Evolutionary conservation across 2,329 filamentous ascomycete genomes (phyloP).

Genomic region (Metarhizium anisopliae): DNA sequence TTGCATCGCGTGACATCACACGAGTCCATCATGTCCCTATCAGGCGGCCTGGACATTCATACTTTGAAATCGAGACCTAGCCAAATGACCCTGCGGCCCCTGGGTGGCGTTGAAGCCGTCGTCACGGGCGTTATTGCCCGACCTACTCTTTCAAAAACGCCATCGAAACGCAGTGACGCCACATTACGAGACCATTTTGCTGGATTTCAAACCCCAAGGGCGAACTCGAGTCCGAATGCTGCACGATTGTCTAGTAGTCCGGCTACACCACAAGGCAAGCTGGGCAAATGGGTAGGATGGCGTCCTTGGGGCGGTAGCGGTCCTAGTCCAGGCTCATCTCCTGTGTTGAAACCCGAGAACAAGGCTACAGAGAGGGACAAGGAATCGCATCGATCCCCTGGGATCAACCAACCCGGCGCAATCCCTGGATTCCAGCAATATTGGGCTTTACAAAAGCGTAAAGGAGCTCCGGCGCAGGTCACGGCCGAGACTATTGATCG

Average conservation of each 20-base stretch:
- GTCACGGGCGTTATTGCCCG: slow-evolving; percentile 51
- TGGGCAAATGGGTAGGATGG: slow-evolving; percentile 41
- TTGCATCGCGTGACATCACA: slow-evolving; percentile 66
- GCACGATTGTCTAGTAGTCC: slow-evolving; percentile 18
- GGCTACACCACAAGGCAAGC: slow-evolving; percentile 14
- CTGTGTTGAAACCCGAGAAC: slow-evolving; percentile 6
- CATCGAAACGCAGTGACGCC: slow-evolving; percentile 40
- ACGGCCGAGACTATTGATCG: slow-evolving; percentile 49
- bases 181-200: slow-evolving; percentile 49
- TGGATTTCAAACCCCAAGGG: slow-evolving; percentile 25
- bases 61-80: slow-evolving; percentile 67
- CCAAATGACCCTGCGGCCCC: slow-evolving; percentile 54
- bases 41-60: slow-evolving; percentile 84
- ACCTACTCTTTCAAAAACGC: slow-evolving; percentile 43
- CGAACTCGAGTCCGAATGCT: slow-evolving; percentile 22
- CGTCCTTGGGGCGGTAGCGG: slow-evolving; percentile 32
- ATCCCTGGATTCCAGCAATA: slow-evolving; percentile 63
- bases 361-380: slow-evolving; percentile 22
- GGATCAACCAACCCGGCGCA: slow-evolving; percentile 70
- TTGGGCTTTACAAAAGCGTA: slow-evolving; percentile 40
- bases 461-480: slow-evolving; percentile 45
- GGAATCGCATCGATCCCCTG: slow-evolving; percentile 46
- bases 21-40: slow-evolving; percentile 81
- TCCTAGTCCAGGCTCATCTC: slow-evolving; percentile 7
- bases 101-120: slow-evolving; percentile 46